These are phyloP conservation scores for Alternaria infectoria DNA, from an alignment of 2,329 filamentous ascomycete genomes.

Conservation along the genomic window DNA sequence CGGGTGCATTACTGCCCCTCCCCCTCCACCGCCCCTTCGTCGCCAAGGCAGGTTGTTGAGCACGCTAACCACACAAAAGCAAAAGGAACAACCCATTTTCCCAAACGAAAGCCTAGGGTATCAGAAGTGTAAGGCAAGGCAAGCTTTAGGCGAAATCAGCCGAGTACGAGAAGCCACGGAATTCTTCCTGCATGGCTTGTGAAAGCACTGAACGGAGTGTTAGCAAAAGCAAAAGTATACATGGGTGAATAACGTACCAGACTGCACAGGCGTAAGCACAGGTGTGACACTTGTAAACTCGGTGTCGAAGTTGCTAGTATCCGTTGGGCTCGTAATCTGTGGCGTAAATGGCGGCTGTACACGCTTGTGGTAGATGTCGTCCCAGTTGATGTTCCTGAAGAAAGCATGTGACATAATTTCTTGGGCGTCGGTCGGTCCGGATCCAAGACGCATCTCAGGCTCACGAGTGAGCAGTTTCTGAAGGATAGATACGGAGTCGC, in stretches of 20 bases:
- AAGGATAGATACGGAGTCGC: slow-evolving; percentile 95
- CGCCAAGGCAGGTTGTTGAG: not conserved
- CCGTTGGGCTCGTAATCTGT: slow-evolving; percentile 86
- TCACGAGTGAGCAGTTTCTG: slow-evolving; percentile 97
- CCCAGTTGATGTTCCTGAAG: slow-evolving; percentile 98
- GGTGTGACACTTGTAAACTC: slow-evolving; percentile 99
- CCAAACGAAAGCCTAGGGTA: slow-evolving; percentile 17
- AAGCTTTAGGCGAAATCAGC: slow-evolving; percentile 73
- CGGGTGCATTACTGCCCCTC: not conserved
- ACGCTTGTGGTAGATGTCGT: slow-evolving; percentile 96
- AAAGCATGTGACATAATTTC: slow-evolving; percentile 99
- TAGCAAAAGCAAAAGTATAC: slow-evolving; percentile 6
- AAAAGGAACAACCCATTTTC: slow-evolving; percentile 10
- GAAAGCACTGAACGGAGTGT: slow-evolving; percentile 72
- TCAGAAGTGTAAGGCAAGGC: slow-evolving; percentile 11
- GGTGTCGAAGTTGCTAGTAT: slow-evolving; percentile 99
- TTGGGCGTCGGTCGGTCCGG: slow-evolving; percentile 94
- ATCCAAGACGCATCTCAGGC: slow-evolving; percentile 89
- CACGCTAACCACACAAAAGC: slow-evolving; percentile 9
- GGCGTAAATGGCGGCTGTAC: slow-evolving; percentile 89
- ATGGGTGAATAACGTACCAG: slow-evolving; percentile 68
- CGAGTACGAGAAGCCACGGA: slow-evolving; percentile 97
- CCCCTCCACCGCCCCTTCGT: not conserved
- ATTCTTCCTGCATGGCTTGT: slow-evolving; percentile 99
- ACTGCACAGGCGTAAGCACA: slow-evolving; percentile 95